phyloP scores from a whole-genome alignment of 805 yeast genomes.

The Teunomyces pallodes region DNA sequence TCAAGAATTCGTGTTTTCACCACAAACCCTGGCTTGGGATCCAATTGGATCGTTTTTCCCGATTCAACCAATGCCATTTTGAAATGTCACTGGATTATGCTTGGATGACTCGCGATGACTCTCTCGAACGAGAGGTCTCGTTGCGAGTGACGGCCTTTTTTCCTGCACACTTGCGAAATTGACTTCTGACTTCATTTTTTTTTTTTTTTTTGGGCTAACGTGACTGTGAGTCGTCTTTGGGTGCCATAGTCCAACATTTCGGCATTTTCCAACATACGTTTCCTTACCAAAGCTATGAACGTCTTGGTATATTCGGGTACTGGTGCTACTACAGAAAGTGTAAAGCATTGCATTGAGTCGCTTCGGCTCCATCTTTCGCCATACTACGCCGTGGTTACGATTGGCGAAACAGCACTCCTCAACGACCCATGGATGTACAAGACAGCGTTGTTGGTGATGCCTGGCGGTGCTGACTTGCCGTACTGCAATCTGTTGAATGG shows the following conservation, averaged over 20 bases:
- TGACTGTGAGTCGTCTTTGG: conserved; percentile 4
- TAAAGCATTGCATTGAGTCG: conserved; percentile 77
- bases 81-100: not conserved
- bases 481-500: conserved; percentile 74
- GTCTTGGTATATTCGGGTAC: conserved; percentile 43
- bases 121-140: not conserved
- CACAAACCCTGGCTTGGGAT: conserved; percentile 72
- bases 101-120: not conserved
- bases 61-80: conserved; percentile 10
- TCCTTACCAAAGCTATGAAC: conserved; percentile 22
- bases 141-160: too few species aligned
- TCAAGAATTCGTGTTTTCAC: conserved; percentile 57
- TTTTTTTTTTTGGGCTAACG: not conserved
- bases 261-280: conserved; percentile 1
- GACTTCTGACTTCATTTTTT: too few species aligned
- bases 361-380: conserved; percentile 77
- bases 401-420: conserved; percentile 57
- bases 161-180: not conserved
- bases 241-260: not conserved
- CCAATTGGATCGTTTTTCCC: conserved; percentile 18
- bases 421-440: conserved; percentile 88
- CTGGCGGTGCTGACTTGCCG: conserved; percentile 97
- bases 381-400: conserved; percentile 78
- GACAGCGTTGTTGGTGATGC: conserved; percentile 77
- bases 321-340: conserved; percentile 86